Base-by-base conservation (phyloP, 2,329 filamentous ascomycete species). In the Cytospora paraplurivora region DNA sequence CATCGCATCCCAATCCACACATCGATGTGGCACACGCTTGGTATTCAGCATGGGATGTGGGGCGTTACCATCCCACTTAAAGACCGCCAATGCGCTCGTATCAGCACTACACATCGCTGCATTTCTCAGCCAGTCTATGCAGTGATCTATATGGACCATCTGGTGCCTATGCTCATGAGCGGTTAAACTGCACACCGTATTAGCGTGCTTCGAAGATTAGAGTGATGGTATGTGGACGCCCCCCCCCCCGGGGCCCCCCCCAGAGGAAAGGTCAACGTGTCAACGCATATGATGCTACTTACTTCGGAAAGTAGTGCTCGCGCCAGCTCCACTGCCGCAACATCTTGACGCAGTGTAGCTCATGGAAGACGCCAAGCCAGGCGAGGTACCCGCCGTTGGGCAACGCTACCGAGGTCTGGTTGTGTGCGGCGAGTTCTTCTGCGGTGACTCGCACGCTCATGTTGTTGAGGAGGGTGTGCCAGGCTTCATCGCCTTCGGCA, bases 301-400 rank as follows among this genome's bases (percentile, higher is more conserved):
- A n/a, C n/a, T n/a, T 38, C 37, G 12, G 37, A 15, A 15, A n/a
- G n/a, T 56, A 56, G 19, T 56, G 35, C 2, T 56, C 37, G 19
- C 53, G 53, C 53, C 37, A 56, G 3, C 11, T 17, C 53, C 53
- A 44, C 3, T 56, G 53, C 1, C 73, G 71, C 13, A 76, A 67
- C 1, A 67, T 53, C 50, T 76, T 73, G 34, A 75, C 68, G 59
- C 74, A 75, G 64, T 76, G 74, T 0, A 75, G 64, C 21, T 73
- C 68, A 49, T 75, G 72, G 55, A 71, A 71, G 6, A 72, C 67
- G 50, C 76, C 74, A 17, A 75, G 62, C 17, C 68, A 68, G 32
- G 67, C 72, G 32, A 72, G 69, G 59, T 76, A 76, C 7, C 53
- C 53, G 11, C 53, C 53, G 1, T 32, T 3, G 3, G 53, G 53